Percentiles rank a stretch among this genome's conserved stretches.
phyloP scores from a whole-genome alignment of 2,329 filamentous ascomycete species.

The Cadophora malorum region DNA sequence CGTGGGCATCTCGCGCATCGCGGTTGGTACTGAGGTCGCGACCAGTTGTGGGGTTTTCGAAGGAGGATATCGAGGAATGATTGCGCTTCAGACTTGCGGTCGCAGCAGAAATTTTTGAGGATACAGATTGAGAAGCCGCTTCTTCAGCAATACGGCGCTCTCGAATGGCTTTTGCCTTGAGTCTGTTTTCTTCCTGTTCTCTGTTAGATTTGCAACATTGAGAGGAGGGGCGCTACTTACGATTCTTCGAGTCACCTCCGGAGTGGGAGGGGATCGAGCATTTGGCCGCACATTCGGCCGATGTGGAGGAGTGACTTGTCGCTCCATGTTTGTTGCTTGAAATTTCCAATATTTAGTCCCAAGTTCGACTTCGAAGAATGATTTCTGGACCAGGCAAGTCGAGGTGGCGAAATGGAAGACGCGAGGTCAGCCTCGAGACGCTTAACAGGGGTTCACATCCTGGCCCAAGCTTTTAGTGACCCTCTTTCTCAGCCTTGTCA shows the following conservation, averaged over 20 bases:
- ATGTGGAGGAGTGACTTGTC: slow-evolving; percentile 13
- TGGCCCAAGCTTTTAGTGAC: background rate
- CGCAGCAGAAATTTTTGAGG: slow-evolving; percentile 74
- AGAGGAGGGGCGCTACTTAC: slow-evolving; percentile 48
- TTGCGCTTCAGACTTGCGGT: slow-evolving; percentile 73
- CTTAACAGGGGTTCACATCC: background rate
- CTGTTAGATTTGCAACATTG: slow-evolving; percentile 17
- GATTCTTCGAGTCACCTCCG: slow-evolving; percentile 61
- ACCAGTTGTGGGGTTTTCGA: slow-evolving; percentile 34
- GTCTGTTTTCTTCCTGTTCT: slow-evolving; percentile 79
- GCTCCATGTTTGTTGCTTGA: background rate
- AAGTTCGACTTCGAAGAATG: background rate
- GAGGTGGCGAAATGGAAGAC: background rate
- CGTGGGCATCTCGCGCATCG: slow-evolving; percentile 62
- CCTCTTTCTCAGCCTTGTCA: too few relatives aligned
- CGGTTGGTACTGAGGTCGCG: slow-evolving; percentile 64
- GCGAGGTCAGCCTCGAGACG: slow-evolving; percentile 1
- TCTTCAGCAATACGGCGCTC: slow-evolving; percentile 73
- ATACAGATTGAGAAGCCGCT: slow-evolving; percentile 46
- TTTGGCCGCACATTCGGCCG: background rate
- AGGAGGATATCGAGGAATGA: slow-evolving; percentile 66
- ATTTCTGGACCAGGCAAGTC: background rate
- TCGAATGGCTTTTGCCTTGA: slow-evolving; percentile 87
- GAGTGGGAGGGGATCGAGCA: slow-evolving; percentile 56
- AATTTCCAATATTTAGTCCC: background rate